Evolutionary conservation across 805 yeast genomes (phyloP), one percentile per base, ranked within the genome.

Genomic region (Lipomyces japonicus): DNA sequence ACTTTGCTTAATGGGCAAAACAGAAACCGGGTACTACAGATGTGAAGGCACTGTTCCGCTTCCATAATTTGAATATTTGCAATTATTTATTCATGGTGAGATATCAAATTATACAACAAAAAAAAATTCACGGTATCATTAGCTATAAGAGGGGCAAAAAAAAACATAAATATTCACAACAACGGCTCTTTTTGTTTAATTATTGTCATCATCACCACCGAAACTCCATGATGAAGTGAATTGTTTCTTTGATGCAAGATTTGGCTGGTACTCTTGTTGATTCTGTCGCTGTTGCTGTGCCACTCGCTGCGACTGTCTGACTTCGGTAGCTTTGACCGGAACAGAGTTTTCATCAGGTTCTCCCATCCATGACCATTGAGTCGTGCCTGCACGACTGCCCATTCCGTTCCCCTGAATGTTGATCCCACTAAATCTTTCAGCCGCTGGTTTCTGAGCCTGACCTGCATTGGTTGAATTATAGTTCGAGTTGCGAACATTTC

Each of bases 341-440:
- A 3, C 43, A 22, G 23, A 24, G 10, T 21, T 39, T 5, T 26
- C 46, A n/a, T 26, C 45, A 7, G n/a, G n/a, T n/a, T 34, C 39
- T 21, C 35, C 36, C 21, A 32, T 32, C 34, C 24, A 38, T 3
- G 48, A 19, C 57, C 57, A 49, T 39, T 53, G 57, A 7, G 43
- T 42, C 42, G 39, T 39, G 22, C 54, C 50, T 18, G 43, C 21
- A 22, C 53, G 50, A 24, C 53, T 38, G 19, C 58, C 58, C 58
- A 53, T 53, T 19, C 58, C 58, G 38, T 53, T 53, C 6, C 57
- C 54, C n/a, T 38, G 43, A 28, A 53, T 45, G 39, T 44, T 48
- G 35, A 53, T 53, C 10, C 57, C 57, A 4, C 34, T 23, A 44
- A 49, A 39, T 39, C 42, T 6, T 7, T 39, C 42, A n/a, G 35